Evolutionary conservation across 257 asterid species (phyloP), one percentile per base, ranked within the genome.

Genomic region (Scutellaria minor): DNA sequence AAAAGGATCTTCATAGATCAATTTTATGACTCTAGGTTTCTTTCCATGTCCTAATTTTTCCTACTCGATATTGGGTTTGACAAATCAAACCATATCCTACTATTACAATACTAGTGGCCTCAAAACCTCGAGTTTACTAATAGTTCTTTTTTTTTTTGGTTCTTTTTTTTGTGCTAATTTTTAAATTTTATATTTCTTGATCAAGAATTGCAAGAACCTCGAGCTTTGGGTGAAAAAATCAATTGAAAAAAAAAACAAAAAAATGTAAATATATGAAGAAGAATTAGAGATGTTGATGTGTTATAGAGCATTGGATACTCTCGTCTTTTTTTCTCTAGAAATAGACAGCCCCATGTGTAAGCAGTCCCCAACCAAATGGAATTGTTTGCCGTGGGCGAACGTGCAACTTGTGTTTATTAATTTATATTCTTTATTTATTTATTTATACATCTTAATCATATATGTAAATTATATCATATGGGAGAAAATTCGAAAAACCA

Each of bases 311-410:
- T 90, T 65, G 96, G 97, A 90, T 90, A 55, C 77, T 64, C 77
- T 70, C 65, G 54, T 46, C 40, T 53, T 73, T 69, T 54, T 35
- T 51, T 70, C 58, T 35, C 67, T 53, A 61, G 45, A 75, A 63
- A 70, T 73, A 70, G 89, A 83, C 93, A 88, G 53, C 47, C 84
- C 92, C 87, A 87, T 84, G 95, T 87, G 96, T 86, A 54, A 40
- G 42, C 78, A 72, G 78, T 72, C 82, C 85, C 86, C 85, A 75
- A 69, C 78, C 80, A 81, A 77, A 88, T 80, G 85, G 83, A 78
- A 85, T 78, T 83, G 81, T 76, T 88, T 83, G 84, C 78, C 80
- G 80, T 81, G 66, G 74, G 76, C 74, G 58, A 86, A 83, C 81
- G 82, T 84, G 86, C 87, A 79, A 76, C 84, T 86, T 79, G 55